Conservation (phyloP, 2,329 filamentous ascomycete species). For the Triangularia setosa region DNA sequence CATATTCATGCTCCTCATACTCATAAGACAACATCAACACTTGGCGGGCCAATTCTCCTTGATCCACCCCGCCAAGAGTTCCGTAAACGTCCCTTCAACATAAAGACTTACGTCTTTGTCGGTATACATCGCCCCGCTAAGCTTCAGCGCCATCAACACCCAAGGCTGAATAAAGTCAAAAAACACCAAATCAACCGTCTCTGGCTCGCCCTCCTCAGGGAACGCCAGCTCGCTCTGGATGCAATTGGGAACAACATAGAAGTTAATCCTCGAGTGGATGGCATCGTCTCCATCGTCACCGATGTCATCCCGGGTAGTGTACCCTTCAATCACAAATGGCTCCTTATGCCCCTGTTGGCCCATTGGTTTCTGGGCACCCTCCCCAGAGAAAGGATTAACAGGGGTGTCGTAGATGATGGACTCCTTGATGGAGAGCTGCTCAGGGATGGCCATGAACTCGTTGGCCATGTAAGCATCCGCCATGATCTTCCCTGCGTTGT, state of each 20-base stretch:
- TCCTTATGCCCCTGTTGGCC: conserved; percentile 30
- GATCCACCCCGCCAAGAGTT: conserved; percentile 55
- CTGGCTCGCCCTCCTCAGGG: conserved; percentile 51
- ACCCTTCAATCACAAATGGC: conserved; percentile 59
- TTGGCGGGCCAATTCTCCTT: conserved; percentile 49
- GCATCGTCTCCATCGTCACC: conserved; percentile 88
- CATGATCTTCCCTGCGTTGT: conserved; percentile 51
- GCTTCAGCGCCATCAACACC: conserved; percentile 69
- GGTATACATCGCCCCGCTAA: conserved; percentile 49
- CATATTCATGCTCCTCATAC: conserved; percentile 28
- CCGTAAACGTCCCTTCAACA: conserved; percentile 52
- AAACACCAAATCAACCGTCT: conserved; percentile 82
- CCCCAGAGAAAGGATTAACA: conserved; percentile 6
- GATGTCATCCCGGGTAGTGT: conserved; percentile 83
- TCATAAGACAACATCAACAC: conserved; percentile 18
- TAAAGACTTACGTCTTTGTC: conserved; percentile 48
- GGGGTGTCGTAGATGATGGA: conserved; percentile 28
- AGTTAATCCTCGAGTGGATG: conserved; percentile 68
- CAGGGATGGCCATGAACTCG: conserved; percentile 48
- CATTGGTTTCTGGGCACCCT: conserved; percentile 31
- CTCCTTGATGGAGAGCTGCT: conserved; percentile 35
- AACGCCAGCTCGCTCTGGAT: conserved; percentile 68
- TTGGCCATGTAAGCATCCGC: conserved; percentile 35
- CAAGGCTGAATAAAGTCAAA: conserved; percentile 86
- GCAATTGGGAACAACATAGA: conserved; percentile 78